Base-by-base conservation (phyloP, 2,329 filamentous ascomycete species). In the Alternaria sp. region DNA sequence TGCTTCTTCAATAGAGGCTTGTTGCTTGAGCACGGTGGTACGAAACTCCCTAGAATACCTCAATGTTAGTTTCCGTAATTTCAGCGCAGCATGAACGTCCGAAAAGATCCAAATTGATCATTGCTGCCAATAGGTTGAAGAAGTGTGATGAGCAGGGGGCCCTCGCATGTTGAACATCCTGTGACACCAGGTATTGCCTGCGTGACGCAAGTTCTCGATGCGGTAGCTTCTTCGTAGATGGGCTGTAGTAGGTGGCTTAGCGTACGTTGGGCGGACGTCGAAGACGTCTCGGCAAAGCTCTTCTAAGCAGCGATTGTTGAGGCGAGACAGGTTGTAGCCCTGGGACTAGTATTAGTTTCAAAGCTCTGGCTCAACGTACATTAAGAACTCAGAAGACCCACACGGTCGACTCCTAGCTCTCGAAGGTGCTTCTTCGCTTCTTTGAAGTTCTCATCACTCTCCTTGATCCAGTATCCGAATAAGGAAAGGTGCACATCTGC, bases 391-490 rank as follows among this genome's bases (percentile, higher is more conserved):
- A n/a, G 18, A 18, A 24, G 16, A 51, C 54, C 41, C 39, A 73
- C 73, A 59, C 73, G 70, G 38, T 75, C 72, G 1, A 75, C 47
- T 6, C 46, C 55, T 5, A 77, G 51, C 60, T 77, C 73, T 3
- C 75, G 67, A 26, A 77, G 65, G 22, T 72, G 51, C n/a, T 53
- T 32, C 48, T 63, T 74, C 0, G 71, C 74, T 12, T 62, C 22
- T 1, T 68, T 38, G 24, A 71, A 74, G 55, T 76, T 64, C 16
- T 67, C 59, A 2, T 51, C 18, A 18, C 62, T 63, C 20, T 69
- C 59, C 5, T 56, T 62, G 52, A 76, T 68, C 71, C 73, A 77
- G 28, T 55, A 67, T 9, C 42, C 58, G 34, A 76, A 71, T 1
- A 75, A 62, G 1, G 64, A 66, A 9, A 76, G 55, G 8, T 68